Conservation (phyloP, 129 eudicot species). For the Gnaphalium uliginosum region DNA sequence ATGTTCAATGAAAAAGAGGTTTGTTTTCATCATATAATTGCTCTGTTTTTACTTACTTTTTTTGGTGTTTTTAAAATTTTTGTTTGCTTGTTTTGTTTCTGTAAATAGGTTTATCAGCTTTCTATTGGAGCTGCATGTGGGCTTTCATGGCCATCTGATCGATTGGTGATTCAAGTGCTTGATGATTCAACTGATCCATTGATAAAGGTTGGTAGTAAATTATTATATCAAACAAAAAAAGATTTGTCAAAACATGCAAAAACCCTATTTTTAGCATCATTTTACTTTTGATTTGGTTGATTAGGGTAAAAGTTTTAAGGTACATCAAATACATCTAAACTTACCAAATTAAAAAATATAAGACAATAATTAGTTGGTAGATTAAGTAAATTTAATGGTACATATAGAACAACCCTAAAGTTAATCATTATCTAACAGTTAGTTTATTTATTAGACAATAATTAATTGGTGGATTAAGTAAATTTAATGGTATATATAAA, state of each 20-base stretch:
- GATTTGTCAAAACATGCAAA: slow-evolving; percentile 14
- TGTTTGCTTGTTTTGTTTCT: not conserved
- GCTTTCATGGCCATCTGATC: slow-evolving; percentile 78
- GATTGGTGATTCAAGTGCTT: slow-evolving; percentile 75
- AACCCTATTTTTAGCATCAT: not conserved
- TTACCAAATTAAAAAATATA: no score
- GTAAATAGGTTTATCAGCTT: slow-evolving; percentile 63
- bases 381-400: no score
- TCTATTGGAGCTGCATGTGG: slow-evolving; percentile 87
- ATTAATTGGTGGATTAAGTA: no score
- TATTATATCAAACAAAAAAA: not conserved
- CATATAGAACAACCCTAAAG: no score
- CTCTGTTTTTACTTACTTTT: not conserved
- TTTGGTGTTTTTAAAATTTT: not conserved
- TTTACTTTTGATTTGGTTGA: not conserved
- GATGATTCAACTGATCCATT: slow-evolving; percentile 79
- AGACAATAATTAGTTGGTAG: no score
- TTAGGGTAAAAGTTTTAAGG: not conserved
- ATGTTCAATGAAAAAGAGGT: slow-evolving; percentile 57
- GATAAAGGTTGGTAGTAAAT: slow-evolving; percentile 42
- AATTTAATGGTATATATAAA: no score
- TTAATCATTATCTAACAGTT: no score
- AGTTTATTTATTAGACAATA: no score
- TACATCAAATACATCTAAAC: no score
- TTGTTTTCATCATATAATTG: not conserved